phyloP scores from a whole-genome alignment of 176 grass and related monocot genomes.

The Bonia amplexicaulis region DNA sequence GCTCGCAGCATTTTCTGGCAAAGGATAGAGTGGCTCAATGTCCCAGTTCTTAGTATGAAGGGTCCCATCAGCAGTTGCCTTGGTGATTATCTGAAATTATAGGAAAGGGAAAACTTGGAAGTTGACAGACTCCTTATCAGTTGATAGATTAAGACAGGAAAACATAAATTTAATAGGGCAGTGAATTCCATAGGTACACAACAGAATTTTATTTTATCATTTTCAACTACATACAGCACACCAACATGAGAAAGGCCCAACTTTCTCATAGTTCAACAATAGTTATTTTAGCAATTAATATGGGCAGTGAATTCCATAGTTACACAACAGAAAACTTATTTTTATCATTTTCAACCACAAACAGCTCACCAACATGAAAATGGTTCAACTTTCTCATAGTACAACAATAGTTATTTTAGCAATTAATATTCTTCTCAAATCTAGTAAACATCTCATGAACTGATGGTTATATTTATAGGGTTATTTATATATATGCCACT shows the following conservation, averaged over 20 bases:
- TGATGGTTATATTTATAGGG: neutral
- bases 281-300: neutral
- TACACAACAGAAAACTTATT: neutral
- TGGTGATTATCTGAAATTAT: conserved; percentile 61
- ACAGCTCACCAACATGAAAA: neutral
- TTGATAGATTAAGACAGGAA: neutral
- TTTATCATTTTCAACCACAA: neutral
- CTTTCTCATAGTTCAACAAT: neutral
- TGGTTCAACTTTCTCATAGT: neutral
- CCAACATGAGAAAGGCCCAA: neutral
- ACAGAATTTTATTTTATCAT: neutral
- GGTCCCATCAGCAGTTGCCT: conserved; percentile 72
- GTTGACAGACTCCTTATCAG: conserved; percentile 9
- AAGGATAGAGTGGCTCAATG: conserved; percentile 66
- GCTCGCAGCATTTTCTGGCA: conserved; percentile 37
- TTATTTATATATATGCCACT: too few species aligned
- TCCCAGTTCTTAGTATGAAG: conserved; percentile 84
- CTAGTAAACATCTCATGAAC: neutral
- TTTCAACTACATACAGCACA: neutral
- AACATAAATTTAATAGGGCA: neutral
- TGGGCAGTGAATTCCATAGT: neutral
- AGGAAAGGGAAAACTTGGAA: conserved; percentile 1
- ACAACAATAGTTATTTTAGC: neutral
- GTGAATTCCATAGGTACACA: neutral
- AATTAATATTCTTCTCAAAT: neutral